Evolutionary conservation across 179 eudicot genomes (phyloP).

Genomic region (Corrigiola litoralis): DNA sequence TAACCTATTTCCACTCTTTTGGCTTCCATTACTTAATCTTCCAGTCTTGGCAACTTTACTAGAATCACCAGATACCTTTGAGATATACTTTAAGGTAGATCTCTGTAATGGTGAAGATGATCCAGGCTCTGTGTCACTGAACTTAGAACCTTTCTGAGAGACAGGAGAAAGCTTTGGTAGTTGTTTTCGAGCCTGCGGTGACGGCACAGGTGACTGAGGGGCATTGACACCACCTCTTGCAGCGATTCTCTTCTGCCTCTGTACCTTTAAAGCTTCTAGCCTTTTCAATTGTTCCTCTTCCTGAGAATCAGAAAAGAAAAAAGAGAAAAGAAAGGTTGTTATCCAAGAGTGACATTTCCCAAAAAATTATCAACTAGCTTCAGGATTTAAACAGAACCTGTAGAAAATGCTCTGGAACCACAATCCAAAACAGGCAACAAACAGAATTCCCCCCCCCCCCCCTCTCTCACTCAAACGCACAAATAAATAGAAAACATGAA

Average conservation of each 20-base stretch:
- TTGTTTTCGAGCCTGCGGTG: constrained; percentile 43
- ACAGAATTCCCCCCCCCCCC: not conserved
- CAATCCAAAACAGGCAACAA: too few relatives aligned
- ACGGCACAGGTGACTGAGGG: constrained; percentile 39
- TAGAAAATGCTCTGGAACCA: not conserved
- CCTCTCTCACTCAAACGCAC: too few relatives aligned
- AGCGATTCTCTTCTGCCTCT: constrained; percentile 94
- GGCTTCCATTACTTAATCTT: constrained; percentile 37
- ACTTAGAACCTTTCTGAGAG: constrained; percentile 76
- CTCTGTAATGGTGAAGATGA: constrained; percentile 92
- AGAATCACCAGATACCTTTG: constrained; percentile 44
- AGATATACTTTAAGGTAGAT: constrained; percentile 55
- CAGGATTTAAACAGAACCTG: not conserved
- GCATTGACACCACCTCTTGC: constrained; percentile 52
- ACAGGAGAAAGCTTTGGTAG: constrained; percentile 59
- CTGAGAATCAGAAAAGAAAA: constrained; percentile 37
- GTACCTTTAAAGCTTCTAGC: constrained; percentile 70
- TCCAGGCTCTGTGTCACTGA: constrained; percentile 88
- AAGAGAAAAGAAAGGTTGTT: not conserved
- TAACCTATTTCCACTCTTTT: constrained; percentile 45
- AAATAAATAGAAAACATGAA: too few relatives aligned
- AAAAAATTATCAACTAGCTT: not conserved
- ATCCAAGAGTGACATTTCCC: not conserved
- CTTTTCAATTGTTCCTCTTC: constrained; percentile 78
- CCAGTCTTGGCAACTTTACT: constrained; percentile 49